Evolutionary conservation across 352 stramenopile genomes (phyloP).

Genomic region (Phytophthora boehmeriae): DNA sequence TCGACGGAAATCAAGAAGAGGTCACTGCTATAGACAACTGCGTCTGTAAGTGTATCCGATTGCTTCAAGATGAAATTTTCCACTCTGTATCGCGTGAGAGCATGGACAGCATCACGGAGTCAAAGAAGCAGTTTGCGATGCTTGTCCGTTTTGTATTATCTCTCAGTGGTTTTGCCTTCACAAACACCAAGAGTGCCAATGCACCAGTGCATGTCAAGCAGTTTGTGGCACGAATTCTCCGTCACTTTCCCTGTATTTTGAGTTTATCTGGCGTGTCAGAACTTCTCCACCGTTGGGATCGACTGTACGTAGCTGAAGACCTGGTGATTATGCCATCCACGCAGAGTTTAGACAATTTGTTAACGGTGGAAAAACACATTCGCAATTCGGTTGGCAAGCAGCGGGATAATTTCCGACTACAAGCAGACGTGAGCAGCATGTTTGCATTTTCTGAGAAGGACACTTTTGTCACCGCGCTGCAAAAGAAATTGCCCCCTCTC

Average conservation of each 20-base stretch:
- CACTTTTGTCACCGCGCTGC: conserved; percentile 36
- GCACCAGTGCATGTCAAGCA: conserved; percentile 34
- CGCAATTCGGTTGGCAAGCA: conserved; percentile 36
- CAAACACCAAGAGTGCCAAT: conserved; percentile 26
- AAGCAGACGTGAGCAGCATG: conserved; percentile 52
- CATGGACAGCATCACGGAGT: not conserved
- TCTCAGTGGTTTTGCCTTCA: conserved; percentile 34
- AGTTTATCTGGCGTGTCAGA: conserved; percentile 20
- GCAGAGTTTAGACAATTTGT: conserved; percentile 23
- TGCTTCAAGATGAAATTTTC: conserved; percentile 65
- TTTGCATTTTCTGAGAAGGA: conserved; percentile 53
- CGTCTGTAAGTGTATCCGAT: conserved; percentile 41
- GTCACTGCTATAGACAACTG: conserved; percentile 37
- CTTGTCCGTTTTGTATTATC: conserved; percentile 40
- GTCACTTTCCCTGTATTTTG: conserved; percentile 36
- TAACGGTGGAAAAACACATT: conserved; percentile 29
- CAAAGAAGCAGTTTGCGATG: conserved; percentile 34
- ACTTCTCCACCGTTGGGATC: conserved; percentile 25
- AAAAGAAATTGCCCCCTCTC: conserved; percentile 27
- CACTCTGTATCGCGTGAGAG: conserved; percentile 19
- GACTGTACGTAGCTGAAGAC: conserved; percentile 6
- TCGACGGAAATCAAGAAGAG: conserved; percentile 22
- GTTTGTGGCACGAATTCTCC: conserved; percentile 37
- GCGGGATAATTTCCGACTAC: conserved; percentile 52
- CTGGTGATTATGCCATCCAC: conserved; percentile 9